A percentile compares a stretch with the other conserved stretches of the same genome.
Conservation (phyloP, 306 rosid species). For the Urtica urens region DNA sequence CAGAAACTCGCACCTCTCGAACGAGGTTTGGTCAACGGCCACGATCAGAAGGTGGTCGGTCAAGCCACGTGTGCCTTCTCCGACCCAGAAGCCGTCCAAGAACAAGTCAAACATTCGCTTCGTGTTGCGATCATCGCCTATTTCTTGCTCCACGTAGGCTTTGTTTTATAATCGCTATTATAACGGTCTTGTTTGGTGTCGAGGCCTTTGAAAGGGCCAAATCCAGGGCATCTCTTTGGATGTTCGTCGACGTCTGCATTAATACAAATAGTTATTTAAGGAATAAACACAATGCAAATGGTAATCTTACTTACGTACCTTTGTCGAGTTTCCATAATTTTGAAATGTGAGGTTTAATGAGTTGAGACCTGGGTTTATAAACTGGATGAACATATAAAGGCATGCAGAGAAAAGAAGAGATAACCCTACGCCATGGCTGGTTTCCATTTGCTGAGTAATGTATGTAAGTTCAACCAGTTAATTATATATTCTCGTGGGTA, state of each 20-base stretch:
- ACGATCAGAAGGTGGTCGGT: slow-evolving; percentile 18
- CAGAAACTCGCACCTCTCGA: slow-evolving; percentile 19
- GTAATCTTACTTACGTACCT: no score
- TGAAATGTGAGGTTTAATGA: no score
- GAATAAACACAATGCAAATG: no score
- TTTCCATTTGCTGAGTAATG: no score
- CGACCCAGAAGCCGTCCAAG: slow-evolving; percentile 19
- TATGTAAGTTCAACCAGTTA: no score
- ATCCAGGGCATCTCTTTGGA: slow-evolving; percentile 8
- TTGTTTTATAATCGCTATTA: slow-evolving; percentile 20
- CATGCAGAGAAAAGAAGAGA: not conserved
- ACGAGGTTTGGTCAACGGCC: slow-evolving; percentile 16
- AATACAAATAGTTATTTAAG: not conserved
- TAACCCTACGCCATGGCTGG: no score
- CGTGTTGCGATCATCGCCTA: not conserved
- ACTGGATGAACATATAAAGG: no score
- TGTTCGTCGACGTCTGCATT: not conserved
- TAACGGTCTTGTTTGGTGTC: slow-evolving; percentile 9
- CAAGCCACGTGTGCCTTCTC: slow-evolving; percentile 21
- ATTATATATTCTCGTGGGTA: no score
- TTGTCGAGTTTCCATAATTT: no score
- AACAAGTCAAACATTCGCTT: slow-evolving; percentile 25
- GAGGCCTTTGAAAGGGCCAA: slow-evolving; percentile 15
- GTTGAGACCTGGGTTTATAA: no score
- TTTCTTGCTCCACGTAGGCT: slow-evolving; percentile 21